These are phyloP conservation scores for Halophytophthora polymorphica DNA, from an alignment of 352 stramenopile species.

Conservation along the genomic window DNA sequence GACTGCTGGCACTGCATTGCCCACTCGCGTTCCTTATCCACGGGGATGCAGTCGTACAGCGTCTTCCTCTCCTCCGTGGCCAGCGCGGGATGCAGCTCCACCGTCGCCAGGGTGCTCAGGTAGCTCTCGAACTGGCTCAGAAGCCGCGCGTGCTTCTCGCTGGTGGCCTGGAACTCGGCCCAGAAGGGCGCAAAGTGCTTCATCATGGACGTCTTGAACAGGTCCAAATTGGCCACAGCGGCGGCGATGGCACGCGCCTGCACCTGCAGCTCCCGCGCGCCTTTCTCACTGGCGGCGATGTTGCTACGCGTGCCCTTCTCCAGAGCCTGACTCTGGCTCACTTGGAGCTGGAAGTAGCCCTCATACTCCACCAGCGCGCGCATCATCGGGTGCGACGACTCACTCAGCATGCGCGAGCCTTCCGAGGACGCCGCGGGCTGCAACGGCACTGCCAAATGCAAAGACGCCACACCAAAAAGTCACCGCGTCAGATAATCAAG, in stretches of 20 bases:
- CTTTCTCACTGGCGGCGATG: conserved; percentile 51
- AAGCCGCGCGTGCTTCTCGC: conserved; percentile 52
- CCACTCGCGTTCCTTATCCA: conserved; percentile 82
- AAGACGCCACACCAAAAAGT: too few species aligned
- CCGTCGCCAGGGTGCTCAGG: conserved; percentile 45
- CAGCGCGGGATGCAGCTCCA: conserved; percentile 67
- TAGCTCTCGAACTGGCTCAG: conserved; percentile 72
- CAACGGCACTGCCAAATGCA: conserved; percentile 45
- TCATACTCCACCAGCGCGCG: conserved; percentile 79
- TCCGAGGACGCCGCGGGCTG: conserved; percentile 56
- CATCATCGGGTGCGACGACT: conserved; percentile 78
- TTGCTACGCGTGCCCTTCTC: conserved; percentile 54
- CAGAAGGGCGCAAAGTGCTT: conserved; percentile 84
- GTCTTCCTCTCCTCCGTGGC: conserved; percentile 56
- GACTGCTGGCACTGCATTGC: conserved; percentile 74
- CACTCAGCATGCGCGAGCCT: conserved; percentile 64
- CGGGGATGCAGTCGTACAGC: conserved; percentile 76
- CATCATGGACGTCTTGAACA: conserved; percentile 79
- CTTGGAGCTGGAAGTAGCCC: conserved; percentile 73
- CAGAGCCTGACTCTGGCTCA: conserved; percentile 62
- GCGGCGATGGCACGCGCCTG: conserved; percentile 70
- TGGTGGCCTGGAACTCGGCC: conserved; percentile 63
- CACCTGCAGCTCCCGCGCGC: conserved; percentile 51
- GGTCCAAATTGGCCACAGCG: conserved; percentile 75
- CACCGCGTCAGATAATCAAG: neutral